phyloP scores from a whole-genome alignment of 176 grass and related monocot species.

The Stipa capillata region DNA sequence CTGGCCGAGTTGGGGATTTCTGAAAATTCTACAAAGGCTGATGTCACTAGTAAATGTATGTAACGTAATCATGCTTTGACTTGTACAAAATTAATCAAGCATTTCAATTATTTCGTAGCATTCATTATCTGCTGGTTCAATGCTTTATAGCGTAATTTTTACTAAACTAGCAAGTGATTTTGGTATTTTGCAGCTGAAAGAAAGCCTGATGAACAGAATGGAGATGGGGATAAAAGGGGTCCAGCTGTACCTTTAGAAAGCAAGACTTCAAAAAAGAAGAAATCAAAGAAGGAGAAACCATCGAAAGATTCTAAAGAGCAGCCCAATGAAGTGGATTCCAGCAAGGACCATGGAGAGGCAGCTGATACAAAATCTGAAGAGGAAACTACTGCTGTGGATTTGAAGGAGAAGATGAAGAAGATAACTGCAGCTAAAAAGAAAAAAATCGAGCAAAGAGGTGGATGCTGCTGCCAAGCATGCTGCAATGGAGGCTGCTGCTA shows the following conservation, averaged over 20 bases:
- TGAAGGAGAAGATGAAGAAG: conserved; percentile 66
- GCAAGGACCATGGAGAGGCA: conserved; percentile 15
- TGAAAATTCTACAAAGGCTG: neutral
- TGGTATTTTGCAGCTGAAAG: conserved; percentile 15
- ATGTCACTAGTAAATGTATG: conserved; percentile 8
- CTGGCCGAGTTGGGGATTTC: conserved; percentile 56
- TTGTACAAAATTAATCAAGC: neutral
- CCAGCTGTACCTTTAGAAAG: conserved; percentile 33
- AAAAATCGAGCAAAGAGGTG: conserved; percentile 50
- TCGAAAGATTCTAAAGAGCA: conserved; percentile 30
- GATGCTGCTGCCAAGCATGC: conserved; percentile 52
- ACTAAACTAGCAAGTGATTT: neutral
- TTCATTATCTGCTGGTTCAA: neutral
- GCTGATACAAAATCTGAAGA: conserved; percentile 21
- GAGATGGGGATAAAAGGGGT: conserved; percentile 21
- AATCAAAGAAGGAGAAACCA: conserved; percentile 53
- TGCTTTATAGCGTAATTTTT: neutral
- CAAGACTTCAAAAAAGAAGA: conserved; percentile 64
- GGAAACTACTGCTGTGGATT: conserved; percentile 27
- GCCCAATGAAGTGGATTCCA: conserved; percentile 22
- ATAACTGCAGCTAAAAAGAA: conserved; percentile 53
- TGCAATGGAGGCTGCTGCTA: conserved; percentile 46
- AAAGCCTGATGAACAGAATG: conserved; percentile 22
- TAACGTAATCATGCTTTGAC: neutral
- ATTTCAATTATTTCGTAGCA: neutral